A percentile compares a stretch with the other conserved stretches of the same genome.
Evolutionary conservation across 306 rosid genomes (phyloP).

Genomic region (Fragaria iinumae): DNA sequence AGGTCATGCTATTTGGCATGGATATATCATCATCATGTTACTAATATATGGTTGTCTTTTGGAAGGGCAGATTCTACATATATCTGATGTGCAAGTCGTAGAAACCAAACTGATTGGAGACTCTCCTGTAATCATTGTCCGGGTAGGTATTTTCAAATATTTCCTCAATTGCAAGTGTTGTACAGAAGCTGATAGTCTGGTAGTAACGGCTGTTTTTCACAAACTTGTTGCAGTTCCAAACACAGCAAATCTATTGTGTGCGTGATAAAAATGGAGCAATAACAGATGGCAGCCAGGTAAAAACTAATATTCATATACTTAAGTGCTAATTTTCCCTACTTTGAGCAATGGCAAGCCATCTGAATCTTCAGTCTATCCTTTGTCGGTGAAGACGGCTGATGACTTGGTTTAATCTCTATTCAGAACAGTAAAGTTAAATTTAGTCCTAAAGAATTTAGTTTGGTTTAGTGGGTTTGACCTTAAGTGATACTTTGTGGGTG

Average conservation of each 20-base stretch:
- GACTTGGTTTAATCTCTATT: background rate
- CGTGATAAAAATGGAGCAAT: conserved; percentile 71
- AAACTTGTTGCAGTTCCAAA: conserved; percentile 64
- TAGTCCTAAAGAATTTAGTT: background rate
- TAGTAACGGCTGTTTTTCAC: conserved; percentile 12
- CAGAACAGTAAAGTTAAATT: background rate
- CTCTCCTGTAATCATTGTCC: conserved; percentile 63
- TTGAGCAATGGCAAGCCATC: background rate
- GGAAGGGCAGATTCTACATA: conserved; percentile 70
- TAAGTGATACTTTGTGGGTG: background rate
- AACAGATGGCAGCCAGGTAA: conserved; percentile 91
- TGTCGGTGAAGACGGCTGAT: background rate
- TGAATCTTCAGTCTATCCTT: background rate
- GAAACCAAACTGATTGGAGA: conserved; percentile 86
- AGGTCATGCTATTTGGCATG: background rate
- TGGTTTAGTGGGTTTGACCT: background rate
- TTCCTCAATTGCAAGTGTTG: conserved; percentile 15
- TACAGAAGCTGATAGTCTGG: conserved; percentile 20
- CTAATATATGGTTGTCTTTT: conserved; percentile 23
- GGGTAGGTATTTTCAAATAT: conserved; percentile 38
- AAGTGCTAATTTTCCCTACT: background rate
- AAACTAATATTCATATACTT: background rate
- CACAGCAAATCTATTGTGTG: conserved; percentile 88
- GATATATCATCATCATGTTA: conserved; percentile 2
- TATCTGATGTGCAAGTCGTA: conserved; percentile 70